Evolutionary conservation across 495 filamentous ascomycete genomes (phyloP), one percentile per base, ranked within the genome.

Genomic region (Physcia stellaris): DNA sequence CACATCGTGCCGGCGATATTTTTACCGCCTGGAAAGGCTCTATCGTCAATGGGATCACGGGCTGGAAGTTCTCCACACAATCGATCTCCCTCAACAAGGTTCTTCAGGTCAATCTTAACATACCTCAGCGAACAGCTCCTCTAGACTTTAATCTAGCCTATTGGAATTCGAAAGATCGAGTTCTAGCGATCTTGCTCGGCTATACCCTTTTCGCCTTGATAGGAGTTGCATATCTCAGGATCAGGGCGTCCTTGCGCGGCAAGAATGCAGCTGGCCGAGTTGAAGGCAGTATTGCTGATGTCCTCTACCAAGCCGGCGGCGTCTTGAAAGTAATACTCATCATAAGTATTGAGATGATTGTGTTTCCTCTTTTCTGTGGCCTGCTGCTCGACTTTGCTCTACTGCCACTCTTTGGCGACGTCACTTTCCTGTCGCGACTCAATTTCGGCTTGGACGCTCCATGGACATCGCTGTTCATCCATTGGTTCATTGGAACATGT

Each of bases 311-410:
- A 61, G 90, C 90, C 26, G 90, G 90, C 28, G 90, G 90, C 3
- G 86, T 99, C 10, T 75, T 94, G 70, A 99, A 99, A 55, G 90
- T 99, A 12, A 90, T 99, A 28, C 66, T 96, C 18, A 99, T 99
- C 47, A 99, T 99, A 43, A 85, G 86, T 41, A 95, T 96, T 54
- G 90, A 99, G 62, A 99, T 99, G 90, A 81, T 99, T 27, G 71
- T 84, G 13, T 99, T 99, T 52, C 90, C 90, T 0, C 62, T 99
- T 6, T 96, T 95, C 54, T 99, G 92, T 51, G 90, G 90, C 17
- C 61, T 94, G 32, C 68, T 99, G 4, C 73, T 96, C 20, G 90
- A 99, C 55, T 43, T 86, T 26, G 92, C 92, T 9, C 61, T 95
- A 22, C 66, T 99, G 15, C 90, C 90, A 2, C 66, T 96, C 1